phyloP scores from a whole-genome alignment of 345 rosid species.

The Hibiscus syriacus region DNA sequence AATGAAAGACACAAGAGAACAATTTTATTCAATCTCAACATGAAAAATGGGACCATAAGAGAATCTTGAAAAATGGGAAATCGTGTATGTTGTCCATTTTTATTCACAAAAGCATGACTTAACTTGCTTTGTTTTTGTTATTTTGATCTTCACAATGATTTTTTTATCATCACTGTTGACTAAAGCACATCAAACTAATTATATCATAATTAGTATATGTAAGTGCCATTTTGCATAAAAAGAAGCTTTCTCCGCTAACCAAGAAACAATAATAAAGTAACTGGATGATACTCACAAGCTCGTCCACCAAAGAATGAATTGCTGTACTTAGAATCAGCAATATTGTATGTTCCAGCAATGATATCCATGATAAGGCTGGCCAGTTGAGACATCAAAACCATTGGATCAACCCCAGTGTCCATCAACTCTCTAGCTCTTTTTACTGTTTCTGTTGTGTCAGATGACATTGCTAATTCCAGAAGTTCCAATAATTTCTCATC shows the following conservation, averaged over 20 bases:
- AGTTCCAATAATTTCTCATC: slow-evolving; percentile 91
- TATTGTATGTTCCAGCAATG: slow-evolving; percentile 80
- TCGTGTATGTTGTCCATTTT: too few species aligned
- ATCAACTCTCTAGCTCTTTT: slow-evolving; percentile 88
- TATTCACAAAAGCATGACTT: too few species aligned
- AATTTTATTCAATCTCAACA: too few species aligned
- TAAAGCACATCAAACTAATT: neutral
- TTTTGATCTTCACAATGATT: neutral
- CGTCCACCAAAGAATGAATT: slow-evolving; percentile 50
- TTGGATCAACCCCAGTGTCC: slow-evolving; percentile 93
- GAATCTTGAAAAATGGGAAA: too few species aligned
- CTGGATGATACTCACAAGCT: slow-evolving; percentile 52
- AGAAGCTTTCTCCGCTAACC: neutral
- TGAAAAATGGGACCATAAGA: too few species aligned
- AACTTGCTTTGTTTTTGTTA: neutral
- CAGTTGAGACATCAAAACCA: slow-evolving; percentile 92
- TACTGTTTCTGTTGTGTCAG: slow-evolving; percentile 89
- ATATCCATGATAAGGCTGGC: slow-evolving; percentile 97
- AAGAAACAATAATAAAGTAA: slow-evolving; percentile 4
- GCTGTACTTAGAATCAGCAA: slow-evolving; percentile 37
- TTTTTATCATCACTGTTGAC: neutral
- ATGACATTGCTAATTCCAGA: slow-evolving; percentile 88
- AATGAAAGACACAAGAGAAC: too few species aligned
- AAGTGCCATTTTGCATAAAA: neutral
- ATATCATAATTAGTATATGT: neutral